Percentiles rank a stretch among this genome's conserved stretches.
Conservation (phyloP, 495 filamentous ascomycete genomes). For the Neurospora cerealis region DNA sequence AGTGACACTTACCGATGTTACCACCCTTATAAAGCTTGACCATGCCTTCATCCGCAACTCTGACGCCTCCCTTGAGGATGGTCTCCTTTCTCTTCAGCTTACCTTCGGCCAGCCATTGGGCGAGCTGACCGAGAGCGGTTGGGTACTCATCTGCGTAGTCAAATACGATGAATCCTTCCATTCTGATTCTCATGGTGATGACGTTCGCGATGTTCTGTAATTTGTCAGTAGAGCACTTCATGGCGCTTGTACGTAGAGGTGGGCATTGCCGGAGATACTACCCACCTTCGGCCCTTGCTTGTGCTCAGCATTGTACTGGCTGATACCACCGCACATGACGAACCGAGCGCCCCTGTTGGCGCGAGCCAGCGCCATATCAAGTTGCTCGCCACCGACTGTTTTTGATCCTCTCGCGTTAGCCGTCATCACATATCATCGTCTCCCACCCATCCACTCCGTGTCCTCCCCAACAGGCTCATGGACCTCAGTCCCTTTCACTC, state of each 20-base stretch:
- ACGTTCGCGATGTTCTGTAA: constrained; percentile 23
- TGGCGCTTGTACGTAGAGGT: neutral
- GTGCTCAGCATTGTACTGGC: constrained; percentile 31
- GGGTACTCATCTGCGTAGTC: constrained; percentile 37
- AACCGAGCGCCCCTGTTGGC: constrained; percentile 48
- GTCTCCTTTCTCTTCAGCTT: constrained; percentile 48
- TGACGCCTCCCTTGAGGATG: constrained; percentile 44
- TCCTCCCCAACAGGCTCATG: too few relatives aligned
- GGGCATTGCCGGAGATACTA: neutral
- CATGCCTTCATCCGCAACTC: constrained; percentile 40
- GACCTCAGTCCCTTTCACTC: too few relatives aligned
- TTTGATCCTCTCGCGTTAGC: neutral
- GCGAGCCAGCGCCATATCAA: constrained; percentile 49
- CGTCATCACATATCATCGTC: neutral
- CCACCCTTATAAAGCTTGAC: constrained; percentile 42
- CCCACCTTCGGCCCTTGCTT: constrained; percentile 19
- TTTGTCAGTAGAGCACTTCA: neutral
- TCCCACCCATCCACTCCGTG: neutral
- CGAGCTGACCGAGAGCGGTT: constrained; percentile 35
- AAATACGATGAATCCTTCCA: constrained; percentile 54
- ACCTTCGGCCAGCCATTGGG: constrained; percentile 41
- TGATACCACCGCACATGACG: constrained; percentile 47
- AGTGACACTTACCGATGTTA: constrained; percentile 40
- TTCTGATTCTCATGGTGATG: constrained; percentile 29
- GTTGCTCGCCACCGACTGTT: constrained; percentile 49